Evolutionary conservation across 75 land plant species (phyloP).

Genomic region (Ceratopteris richardii): DNA sequence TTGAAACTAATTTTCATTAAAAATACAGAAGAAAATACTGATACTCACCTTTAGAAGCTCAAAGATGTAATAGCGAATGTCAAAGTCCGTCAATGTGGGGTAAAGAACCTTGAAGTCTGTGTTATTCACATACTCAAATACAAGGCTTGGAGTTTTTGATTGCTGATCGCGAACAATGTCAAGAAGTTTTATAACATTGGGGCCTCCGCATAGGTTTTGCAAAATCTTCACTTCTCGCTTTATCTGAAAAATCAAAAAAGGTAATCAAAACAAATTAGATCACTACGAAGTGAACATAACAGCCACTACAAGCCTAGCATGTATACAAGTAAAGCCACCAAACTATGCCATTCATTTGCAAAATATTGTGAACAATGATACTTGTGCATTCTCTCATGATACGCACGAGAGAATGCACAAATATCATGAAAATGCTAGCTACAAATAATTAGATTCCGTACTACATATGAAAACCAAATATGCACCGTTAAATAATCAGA

Average conservation of each 20-base stretch:
- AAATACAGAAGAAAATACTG: no score
- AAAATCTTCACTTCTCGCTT: slow-evolving; percentile 78
- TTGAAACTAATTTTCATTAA: no score
- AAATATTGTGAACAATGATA: no score
- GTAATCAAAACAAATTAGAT: not conserved
- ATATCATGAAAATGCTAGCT: no score
- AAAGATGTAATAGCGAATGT: slow-evolving; percentile 75
- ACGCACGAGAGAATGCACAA: no score
- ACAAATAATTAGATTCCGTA: no score
- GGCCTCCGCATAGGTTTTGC: slow-evolving; percentile 82
- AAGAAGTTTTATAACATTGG: slow-evolving; percentile 71
- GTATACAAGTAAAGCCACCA: no score
- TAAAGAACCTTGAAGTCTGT: slow-evolving; percentile 80
- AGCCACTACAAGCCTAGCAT: no score
- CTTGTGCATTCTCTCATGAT: no score
- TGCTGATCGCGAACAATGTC: slow-evolving; percentile 84
- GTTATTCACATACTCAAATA: slow-evolving; percentile 83
- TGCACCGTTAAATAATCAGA: no score
- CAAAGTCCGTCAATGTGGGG: slow-evolving; percentile 78
- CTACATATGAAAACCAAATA: no score
- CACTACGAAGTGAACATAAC: not conserved
- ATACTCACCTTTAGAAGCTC: slow-evolving; percentile 93
- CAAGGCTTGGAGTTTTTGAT: slow-evolving; percentile 75
- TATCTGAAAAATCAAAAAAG: slow-evolving; percentile 43
- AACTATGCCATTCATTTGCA: no score